Conservation (phyloP, 768 basidiomycete genomes). For the Trametes sanguinea region DNA sequence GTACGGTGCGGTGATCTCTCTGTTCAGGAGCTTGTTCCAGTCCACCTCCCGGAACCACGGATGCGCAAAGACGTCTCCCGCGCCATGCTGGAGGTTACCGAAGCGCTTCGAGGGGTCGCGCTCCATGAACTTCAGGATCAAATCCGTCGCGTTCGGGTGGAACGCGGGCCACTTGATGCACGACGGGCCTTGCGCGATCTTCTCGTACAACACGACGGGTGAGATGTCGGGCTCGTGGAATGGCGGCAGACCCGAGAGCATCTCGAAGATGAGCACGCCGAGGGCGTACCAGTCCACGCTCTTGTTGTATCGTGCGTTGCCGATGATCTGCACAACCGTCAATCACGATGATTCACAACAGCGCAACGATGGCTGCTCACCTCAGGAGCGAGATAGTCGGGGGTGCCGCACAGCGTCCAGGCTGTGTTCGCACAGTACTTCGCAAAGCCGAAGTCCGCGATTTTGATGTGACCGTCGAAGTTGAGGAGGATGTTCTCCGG, state of each 20-base stretch:
- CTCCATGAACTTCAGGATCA: conserved; percentile 91
- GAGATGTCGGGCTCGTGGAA: conserved; percentile 88
- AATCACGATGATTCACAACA: not conserved
- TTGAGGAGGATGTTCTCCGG: conserved; percentile 95
- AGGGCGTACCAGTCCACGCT: conserved; percentile 99
- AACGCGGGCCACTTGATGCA: conserved; percentile 82
- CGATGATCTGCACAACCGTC: conserved; percentile 57
- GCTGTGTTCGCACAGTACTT: conserved; percentile 86
- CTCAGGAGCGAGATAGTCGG: conserved; percentile 97
- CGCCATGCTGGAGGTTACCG: conserved; percentile 87
- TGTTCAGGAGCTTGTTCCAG: conserved; percentile 75
- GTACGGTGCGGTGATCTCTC: conserved; percentile 95
- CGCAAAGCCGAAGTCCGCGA: conserved; percentile 96
- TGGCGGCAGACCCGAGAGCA: conserved; percentile 94
- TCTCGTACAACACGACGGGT: conserved; percentile 88
- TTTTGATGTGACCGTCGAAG: conserved; percentile 94
- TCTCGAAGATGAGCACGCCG: conserved; percentile 96
- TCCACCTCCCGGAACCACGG: conserved; percentile 94
- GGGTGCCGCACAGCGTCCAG: conserved; percentile 95
- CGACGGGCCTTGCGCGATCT: conserved; percentile 76
- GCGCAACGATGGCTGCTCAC: conserved; percentile 36
- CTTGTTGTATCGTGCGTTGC: conserved; percentile 88
- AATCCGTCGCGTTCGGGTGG: conserved; percentile 76
- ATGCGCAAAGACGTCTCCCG: conserved; percentile 90
- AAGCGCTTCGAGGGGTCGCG: conserved; percentile 84